Conservation (phyloP, 2,329 filamentous ascomycete genomes). For the Pestalotiopsis sp. region DNA sequence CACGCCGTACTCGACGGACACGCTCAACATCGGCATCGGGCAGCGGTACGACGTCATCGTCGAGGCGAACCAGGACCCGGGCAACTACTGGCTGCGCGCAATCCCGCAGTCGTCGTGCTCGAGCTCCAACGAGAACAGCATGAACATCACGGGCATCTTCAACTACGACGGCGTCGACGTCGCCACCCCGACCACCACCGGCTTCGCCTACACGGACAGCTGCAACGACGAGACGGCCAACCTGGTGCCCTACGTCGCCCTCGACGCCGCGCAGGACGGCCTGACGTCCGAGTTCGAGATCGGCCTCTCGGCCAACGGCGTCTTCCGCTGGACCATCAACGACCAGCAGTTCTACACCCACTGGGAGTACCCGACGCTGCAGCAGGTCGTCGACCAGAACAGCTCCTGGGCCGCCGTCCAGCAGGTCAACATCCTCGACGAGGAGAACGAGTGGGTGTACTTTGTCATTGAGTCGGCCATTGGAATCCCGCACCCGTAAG, state of each 20-base stretch:
- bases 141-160: conserved; percentile 29
- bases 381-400: conserved; percentile 28
- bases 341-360: conserved; percentile 48
- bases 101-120: conserved; percentile 40
- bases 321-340: conserved; percentile 53
- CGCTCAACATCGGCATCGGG: conserved; percentile 45
- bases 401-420: conserved; percentile 26
- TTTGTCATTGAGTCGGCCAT: conserved; percentile 33
- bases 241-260: conserved; percentile 37
- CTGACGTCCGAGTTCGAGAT: conserved; percentile 30
- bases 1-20: conserved; percentile 49
- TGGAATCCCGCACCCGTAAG: conserved; percentile 19
- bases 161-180: conserved; percentile 36
- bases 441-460: conserved; percentile 36
- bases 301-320: conserved; percentile 27
- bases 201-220: conserved; percentile 20
- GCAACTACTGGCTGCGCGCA: conserved; percentile 49
- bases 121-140: conserved; percentile 17
- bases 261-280: conserved; percentile 31
- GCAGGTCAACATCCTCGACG: conserved; percentile 32
- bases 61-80: conserved; percentile 19
- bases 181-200: conserved; percentile 18
- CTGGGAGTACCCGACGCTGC: conserved; percentile 49
- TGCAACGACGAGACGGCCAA: conserved; percentile 38
- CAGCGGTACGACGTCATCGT: conserved; percentile 25